Evolutionary conservation across 169 alveolate genomes (phyloP).

Genomic region (Plasmodium vinckei): DNA sequence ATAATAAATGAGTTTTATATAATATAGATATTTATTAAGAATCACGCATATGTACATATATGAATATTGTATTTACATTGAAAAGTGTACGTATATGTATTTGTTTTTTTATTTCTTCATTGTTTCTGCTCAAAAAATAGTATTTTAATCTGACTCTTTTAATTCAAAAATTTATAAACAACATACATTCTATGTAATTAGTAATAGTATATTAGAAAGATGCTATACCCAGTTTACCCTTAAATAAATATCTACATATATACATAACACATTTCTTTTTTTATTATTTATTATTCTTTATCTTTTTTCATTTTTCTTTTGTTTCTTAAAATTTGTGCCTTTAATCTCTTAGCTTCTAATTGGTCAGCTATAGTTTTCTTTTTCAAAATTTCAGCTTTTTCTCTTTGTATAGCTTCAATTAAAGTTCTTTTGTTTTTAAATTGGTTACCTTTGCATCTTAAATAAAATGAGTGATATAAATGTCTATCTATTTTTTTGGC

Average conservation of each 20-base stretch:
- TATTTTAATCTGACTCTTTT: too few species aligned
- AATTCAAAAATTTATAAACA: not conserved
- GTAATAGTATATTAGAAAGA: too few species aligned
- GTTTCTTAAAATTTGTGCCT: constrained; percentile 87
- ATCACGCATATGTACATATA: not conserved
- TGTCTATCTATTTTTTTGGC: constrained; percentile 96
- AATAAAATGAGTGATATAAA: constrained; percentile 97
- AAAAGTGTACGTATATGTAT: not conserved
- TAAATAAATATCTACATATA: not conserved
- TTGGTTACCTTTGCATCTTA: constrained; percentile 98
- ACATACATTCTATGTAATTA: not conserved
- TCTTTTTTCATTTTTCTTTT: constrained; percentile 82
- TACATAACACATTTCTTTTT: not conserved
- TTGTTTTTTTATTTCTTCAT: not conserved
- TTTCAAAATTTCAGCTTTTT: constrained; percentile 92
- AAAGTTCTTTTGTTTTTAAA: constrained; percentile 98
- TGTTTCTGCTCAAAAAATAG: too few species aligned
- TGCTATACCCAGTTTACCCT: too few species aligned
- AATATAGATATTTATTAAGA: not conserved
- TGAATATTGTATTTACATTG: not conserved
- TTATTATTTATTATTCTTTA: constrained; percentile 23
- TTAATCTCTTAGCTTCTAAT: constrained; percentile 90
- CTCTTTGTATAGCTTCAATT: constrained; percentile 97
- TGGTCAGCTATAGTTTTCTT: constrained; percentile 92
- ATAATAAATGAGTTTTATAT: too few species aligned